These are phyloP conservation scores for Schwanniomyces vanrijiae DNA, from an alignment of 805 yeast genomes.

Conservation along the genomic window DNA sequence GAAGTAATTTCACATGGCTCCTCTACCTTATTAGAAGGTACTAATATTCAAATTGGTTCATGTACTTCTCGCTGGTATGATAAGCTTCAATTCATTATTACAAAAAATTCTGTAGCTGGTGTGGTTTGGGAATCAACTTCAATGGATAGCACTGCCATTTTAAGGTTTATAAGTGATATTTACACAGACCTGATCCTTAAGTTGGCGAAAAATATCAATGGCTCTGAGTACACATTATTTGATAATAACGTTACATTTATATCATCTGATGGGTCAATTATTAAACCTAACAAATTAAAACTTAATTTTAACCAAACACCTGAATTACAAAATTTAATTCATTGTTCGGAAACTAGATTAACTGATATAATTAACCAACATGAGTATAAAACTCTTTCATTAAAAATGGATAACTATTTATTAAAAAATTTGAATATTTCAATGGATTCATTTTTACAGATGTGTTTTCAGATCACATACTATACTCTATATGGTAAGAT, in stretches of 20 bases:
- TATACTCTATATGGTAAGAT: conserved; percentile 56
- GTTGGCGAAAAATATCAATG: conserved; percentile 58
- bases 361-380: conserved; percentile 61
- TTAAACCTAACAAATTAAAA: conserved; percentile 34
- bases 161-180: conserved; percentile 56
- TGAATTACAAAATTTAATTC: conserved; percentile 48
- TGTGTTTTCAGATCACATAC: conserved; percentile 52
- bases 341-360: conserved; percentile 56
- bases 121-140: conserved; percentile 59
- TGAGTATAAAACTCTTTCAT: conserved; percentile 45
- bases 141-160: conserved; percentile 59
- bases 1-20: conserved; percentile 54
- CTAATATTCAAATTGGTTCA: conserved; percentile 54
- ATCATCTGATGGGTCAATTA: conserved; percentile 33
- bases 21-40: conserved; percentile 37
- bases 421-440: conserved; percentile 41
- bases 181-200: conserved; percentile 58
- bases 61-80: conserved; percentile 64
- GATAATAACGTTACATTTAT: conserved; percentile 35
- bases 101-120: conserved; percentile 58
- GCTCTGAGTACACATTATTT: conserved; percentile 55
- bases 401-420: conserved; percentile 37
- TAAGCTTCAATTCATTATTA: conserved; percentile 53
- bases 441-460: conserved; percentile 52
- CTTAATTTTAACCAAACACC: conserved; percentile 42